Conservation (phyloP, 2,329 filamentous ascomycete species). For the Botrytis sinoallii region DNA sequence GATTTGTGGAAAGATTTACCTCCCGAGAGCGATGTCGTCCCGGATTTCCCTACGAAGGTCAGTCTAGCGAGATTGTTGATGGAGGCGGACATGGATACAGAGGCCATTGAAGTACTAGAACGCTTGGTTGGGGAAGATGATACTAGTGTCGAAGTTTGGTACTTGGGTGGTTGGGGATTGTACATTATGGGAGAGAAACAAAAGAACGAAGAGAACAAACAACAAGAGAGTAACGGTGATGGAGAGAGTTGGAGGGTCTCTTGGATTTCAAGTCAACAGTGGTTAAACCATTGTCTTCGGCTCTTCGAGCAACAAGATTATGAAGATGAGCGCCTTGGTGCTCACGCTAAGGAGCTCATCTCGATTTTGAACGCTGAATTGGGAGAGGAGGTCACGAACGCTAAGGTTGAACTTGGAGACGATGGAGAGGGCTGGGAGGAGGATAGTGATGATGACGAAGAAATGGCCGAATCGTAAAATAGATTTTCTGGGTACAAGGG, state of each 20-base stretch:
- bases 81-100: slow-evolving; percentile 81
- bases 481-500: not conserved
- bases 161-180: slow-evolving; percentile 91
- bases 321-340: slow-evolving; percentile 74
- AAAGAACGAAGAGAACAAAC: slow-evolving; percentile 40
- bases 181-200: slow-evolving; percentile 74
- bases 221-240: slow-evolving; percentile 41
- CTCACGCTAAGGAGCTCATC: slow-evolving; percentile 72
- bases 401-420: slow-evolving; percentile 52
- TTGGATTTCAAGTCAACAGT: slow-evolving; percentile 73
- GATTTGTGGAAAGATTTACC: slow-evolving; percentile 78
- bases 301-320: slow-evolving; percentile 80
- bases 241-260: slow-evolving; percentile 47
- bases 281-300: slow-evolving; percentile 76
- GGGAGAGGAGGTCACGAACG: slow-evolving; percentile 58
- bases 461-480: slow-evolving; percentile 52
- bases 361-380: slow-evolving; percentile 61
- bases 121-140: slow-evolving; percentile 85
- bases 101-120: slow-evolving; percentile 82
- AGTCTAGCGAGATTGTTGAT: slow-evolving; percentile 82
- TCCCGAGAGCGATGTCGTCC: slow-evolving; percentile 67
- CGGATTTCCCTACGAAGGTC: slow-evolving; percentile 83
- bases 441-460: slow-evolving; percentile 46
- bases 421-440: slow-evolving; percentile 50
- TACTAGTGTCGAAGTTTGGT: slow-evolving; percentile 92